Evolutionary conservation across 2,329 filamentous ascomycete genomes (phyloP), one percentile per base, ranked within the genome.

Genomic region (Colletotrichum tropicale): DNA sequence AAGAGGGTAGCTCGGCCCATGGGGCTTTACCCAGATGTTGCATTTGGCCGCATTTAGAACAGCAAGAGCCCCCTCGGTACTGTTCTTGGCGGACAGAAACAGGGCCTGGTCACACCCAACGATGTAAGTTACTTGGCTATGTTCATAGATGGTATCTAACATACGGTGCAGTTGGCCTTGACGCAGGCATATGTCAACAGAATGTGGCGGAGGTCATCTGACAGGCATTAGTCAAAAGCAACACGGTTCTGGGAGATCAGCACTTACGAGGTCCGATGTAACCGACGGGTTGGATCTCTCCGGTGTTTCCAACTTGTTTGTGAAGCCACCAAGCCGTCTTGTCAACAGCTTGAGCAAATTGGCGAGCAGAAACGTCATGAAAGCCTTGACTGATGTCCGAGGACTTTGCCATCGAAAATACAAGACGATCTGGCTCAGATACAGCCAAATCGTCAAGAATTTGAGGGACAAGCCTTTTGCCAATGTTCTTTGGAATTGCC

Each of bases 361-460:
- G 10, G 0, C 1, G 10, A 13, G 43, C 43, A 52, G 0, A 52
- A 0, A 52, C 43, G 6, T 52, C 0, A 0, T 13, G 43, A 13
- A 52, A 52, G 12, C 43, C 43, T 24, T 21, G 43, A 8, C 10
- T 52, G n/a, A 52, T 5, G n/a, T 52, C 43, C 0, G 43, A 21
- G 0, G n/a, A 52, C 43, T 21, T 52, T 52, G 43, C n/a, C 5
- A 52, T 12, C 0, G 43, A 52, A 13, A 21, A 52, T 0, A 52
- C 43, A 0, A 52, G 43, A 24, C 43, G 43, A 21, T 52, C 0
- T 21, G 43, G n/a, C 12, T 52, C 12, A 52, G n/a, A 0, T 52
- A 6, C n/a, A 52, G 43, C 43, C 43, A 52, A 52, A 52, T 52
- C 43, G 0, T 52, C 43, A 13, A 52, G 43, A 13, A 52, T 52